phyloP scores from a whole-genome alignment of 2,329 filamentous ascomycete species.

The Hirsutella rhossiliensis region DNA sequence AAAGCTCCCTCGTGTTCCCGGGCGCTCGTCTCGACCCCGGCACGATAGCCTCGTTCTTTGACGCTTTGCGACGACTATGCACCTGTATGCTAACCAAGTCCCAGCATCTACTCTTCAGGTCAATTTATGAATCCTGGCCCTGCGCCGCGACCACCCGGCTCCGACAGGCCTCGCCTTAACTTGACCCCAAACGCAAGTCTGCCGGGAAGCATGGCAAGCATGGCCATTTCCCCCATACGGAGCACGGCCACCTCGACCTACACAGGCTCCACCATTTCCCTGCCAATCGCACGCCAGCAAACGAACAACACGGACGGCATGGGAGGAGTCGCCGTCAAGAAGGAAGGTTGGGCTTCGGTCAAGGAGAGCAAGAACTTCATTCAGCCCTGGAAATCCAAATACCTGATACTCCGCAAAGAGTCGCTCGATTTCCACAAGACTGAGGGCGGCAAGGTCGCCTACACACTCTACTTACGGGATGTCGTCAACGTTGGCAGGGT shows the following conservation, averaged over 20 bases:
- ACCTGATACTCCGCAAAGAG: constrained; percentile 82
- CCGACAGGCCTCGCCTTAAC: constrained; percentile 66
- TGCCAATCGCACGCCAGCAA: constrained; percentile 55
- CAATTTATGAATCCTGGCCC: constrained; percentile 96
- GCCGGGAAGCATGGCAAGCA: constrained; percentile 66
- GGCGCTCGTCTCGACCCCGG: too few species aligned
- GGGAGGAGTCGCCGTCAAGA: constrained; percentile 62
- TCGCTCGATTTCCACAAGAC: constrained; percentile 91
- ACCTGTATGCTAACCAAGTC: constrained; percentile 3
- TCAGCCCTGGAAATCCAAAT: constrained; percentile 81
- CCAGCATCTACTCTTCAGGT: constrained; percentile 44
- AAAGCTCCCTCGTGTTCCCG: too few species aligned
- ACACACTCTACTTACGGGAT: constrained; percentile 74
- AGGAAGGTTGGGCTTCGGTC: constrained; percentile 71
- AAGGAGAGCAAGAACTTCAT: constrained; percentile 88
- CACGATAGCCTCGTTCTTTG: too few species aligned
- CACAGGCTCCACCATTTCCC: constrained; percentile 59
- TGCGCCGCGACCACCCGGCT: constrained; percentile 73
- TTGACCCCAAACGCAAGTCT: constrained; percentile 66
- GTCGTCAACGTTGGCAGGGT: constrained; percentile 85
- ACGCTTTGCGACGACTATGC: too few species aligned
- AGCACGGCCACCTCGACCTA: constrained; percentile 54
- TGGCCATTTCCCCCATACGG: constrained; percentile 62
- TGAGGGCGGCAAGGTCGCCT: constrained; percentile 76
- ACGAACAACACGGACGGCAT: constrained; percentile 49